A percentile compares a stretch with the other conserved stretches of the same genome.
These are phyloP conservation scores for Colletotrichum camelliae DNA, from an alignment of 2,329 filamentous ascomycete species.

Conservation along the genomic window DNA sequence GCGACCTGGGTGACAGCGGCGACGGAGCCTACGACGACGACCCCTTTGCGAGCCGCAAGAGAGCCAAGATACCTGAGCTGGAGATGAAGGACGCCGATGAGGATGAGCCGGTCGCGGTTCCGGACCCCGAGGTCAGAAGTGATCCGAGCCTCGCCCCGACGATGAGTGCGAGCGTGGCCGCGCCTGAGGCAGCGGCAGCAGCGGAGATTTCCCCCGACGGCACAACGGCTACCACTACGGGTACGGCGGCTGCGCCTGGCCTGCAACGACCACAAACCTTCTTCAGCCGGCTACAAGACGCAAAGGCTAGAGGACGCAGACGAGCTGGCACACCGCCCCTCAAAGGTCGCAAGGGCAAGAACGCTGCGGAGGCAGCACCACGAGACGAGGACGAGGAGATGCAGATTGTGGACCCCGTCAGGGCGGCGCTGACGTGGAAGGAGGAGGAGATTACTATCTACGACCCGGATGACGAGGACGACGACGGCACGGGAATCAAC, in stretches of 20 bases:
- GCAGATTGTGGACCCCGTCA: slow-evolving; percentile 54
- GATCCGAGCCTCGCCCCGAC: background rate
- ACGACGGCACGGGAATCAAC: slow-evolving; percentile 71
- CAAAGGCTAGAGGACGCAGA: slow-evolving; percentile 40
- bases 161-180: background rate
- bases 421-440: slow-evolving; percentile 69
- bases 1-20: slow-evolving; percentile 25
- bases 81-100: slow-evolving; percentile 32
- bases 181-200: background rate
- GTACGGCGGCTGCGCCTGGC: background rate
- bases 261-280: slow-evolving; percentile 41
- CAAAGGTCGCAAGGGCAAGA: slow-evolving; percentile 13
- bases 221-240: slow-evolving; percentile 18
- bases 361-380: slow-evolving; percentile 8
- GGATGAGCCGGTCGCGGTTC: slow-evolving; percentile 18
- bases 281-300: slow-evolving; percentile 43
- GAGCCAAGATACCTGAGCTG: slow-evolving; percentile 38
- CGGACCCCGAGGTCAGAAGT: slow-evolving; percentile 13
- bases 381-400: slow-evolving; percentile 35
- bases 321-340: slow-evolving; percentile 44
- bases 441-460: slow-evolving; percentile 73
- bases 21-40: slow-evolving; percentile 34
- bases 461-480: slow-evolving; percentile 67
- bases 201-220: slow-evolving; percentile 15
- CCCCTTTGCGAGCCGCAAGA: slow-evolving; percentile 38